Base-by-base conservation (phyloP, 1,139 yeast species). In the Zygoascus meyerae region DNA sequence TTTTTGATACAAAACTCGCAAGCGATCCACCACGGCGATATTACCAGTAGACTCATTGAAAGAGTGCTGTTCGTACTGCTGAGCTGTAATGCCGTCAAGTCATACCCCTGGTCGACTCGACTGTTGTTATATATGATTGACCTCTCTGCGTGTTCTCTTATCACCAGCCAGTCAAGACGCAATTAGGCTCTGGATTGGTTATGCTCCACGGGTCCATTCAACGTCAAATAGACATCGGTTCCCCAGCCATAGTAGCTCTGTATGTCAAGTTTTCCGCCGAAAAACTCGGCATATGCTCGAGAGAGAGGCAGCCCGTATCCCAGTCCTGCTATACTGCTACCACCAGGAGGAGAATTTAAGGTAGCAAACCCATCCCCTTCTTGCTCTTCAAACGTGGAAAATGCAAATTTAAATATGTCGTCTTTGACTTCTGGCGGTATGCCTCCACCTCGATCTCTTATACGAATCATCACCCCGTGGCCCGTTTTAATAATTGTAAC, bases 301-400 rank as follows among this genome's bases (percentile, higher is more conserved):
- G 92, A 86, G 51, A 90, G 69, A 1, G 97, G 97, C 46, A 90
- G 67, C 0, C 98, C 98, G 61, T 87, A 90, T 0, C 98, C 98
- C 86, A 92, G 83, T 0, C 98, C 98, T 0, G 97, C 96, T 31
- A 89, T 86, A 5, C 79, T 75, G 57, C 83, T 79, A 0, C 83
- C 82, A 33, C 60, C 65, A 0, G 94, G 94, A 15, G 86, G 81
- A 15, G 78, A 77, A 57, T 84, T 84, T 48, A 80, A 66, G 0
- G 85, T 66, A 5, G 63, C 43, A 45, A 62, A 64, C 9, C 83
- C 70, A 21, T 60, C 84, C 7, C 71, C 74, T 54, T 76, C 80
- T n/a, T 68, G 68, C 2, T 76, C 71, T 44, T 79, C 82, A 49
- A 78, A 86, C 0, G 96, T 86, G 2, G 95, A 75, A 64, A 83